These are phyloP conservation scores for Fremontodendron californicum DNA, from an alignment of 345 rosid species.

Conservation along the genomic window DNA sequence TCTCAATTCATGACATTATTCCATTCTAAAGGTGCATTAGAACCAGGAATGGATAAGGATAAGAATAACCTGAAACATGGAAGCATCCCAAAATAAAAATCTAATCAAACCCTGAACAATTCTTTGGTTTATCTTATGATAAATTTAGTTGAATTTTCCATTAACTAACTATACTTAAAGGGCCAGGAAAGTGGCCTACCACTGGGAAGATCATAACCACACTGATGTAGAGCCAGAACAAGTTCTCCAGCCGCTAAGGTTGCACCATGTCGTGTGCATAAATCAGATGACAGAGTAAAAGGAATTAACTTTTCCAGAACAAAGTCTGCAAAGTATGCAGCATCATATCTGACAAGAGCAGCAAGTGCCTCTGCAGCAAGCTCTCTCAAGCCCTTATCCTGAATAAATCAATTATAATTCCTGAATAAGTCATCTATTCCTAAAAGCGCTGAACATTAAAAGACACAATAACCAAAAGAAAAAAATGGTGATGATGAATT, in stretches of 20 bases:
- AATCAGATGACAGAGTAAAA: constrained; percentile 80
- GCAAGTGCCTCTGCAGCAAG: constrained; percentile 83
- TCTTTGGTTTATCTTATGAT: background rate
- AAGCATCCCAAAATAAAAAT: constrained; percentile 4
- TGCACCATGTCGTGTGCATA: constrained; percentile 93
- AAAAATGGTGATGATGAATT: background rate
- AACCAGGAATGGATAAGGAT: constrained; percentile 7
- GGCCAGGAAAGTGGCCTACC: constrained; percentile 49
- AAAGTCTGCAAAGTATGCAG: constrained; percentile 56
- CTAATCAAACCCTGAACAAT: background rate
- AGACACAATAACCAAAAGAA: background rate
- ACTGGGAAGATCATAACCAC: constrained; percentile 46
- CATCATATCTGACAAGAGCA: constrained; percentile 83
- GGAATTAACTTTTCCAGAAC: constrained; percentile 74
- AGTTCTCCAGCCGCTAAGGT: constrained; percentile 86
- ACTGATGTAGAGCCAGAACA: constrained; percentile 65
- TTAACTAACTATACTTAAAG: constrained; percentile 2
- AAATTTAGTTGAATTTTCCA: constrained; percentile 3
- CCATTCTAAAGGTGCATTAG: background rate
- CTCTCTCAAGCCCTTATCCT: constrained; percentile 95
- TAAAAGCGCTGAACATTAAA: constrained; percentile 6
- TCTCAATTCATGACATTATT: background rate
- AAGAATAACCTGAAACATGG: constrained; percentile 11
- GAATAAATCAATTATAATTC: constrained; percentile 20
- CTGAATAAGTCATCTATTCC: background rate